Evolutionary conservation across 768 basidiomycete species (phyloP).

Genomic region (Trametes gibbosa): DNA sequence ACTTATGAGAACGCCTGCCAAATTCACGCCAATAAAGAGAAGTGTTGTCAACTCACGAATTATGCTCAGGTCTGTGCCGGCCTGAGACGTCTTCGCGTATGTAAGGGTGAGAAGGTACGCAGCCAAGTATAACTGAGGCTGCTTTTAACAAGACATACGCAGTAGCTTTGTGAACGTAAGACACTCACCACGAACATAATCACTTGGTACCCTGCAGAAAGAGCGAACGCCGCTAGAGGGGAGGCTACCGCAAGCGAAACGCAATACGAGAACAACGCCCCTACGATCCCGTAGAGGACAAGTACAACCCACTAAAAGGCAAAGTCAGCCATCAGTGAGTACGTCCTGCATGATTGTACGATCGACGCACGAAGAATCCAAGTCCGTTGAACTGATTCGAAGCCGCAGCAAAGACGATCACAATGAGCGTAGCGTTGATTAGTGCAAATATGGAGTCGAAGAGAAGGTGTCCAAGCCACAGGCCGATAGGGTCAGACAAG

Average conservation of each 20-base stretch:
- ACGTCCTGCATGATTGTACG: no score
- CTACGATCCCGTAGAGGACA: constrained; percentile 66
- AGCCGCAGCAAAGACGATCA: constrained; percentile 55
- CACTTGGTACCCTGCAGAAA: constrained; percentile 70
- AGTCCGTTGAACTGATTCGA: constrained; percentile 67
- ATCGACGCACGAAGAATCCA: constrained; percentile 53
- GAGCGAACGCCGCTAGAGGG: constrained; percentile 71
- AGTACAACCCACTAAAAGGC: constrained; percentile 62
- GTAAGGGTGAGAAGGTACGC: constrained; percentile 72
- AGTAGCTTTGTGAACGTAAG: not conserved
- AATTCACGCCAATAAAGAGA: not conserved
- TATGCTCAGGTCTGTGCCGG: constrained; percentile 52
- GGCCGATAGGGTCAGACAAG: constrained; percentile 60
- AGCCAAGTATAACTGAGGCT: constrained; percentile 57
- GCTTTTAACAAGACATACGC: not conserved
- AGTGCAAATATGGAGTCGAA: constrained; percentile 65
- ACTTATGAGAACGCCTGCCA: not conserved
- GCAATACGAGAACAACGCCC: constrained; percentile 67
- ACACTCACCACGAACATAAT: constrained; percentile 65
- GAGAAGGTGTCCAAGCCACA: constrained; percentile 78
- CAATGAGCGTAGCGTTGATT: constrained; percentile 60
- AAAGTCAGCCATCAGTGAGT: no score
- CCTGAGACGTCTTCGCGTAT: constrained; percentile 61
- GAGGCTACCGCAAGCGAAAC: constrained; percentile 59
- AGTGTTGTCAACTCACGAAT: constrained; percentile 42